phyloP scores from a whole-genome alignment of 768 basidiomycete species.

The Hypsizygus marmoreus region DNA sequence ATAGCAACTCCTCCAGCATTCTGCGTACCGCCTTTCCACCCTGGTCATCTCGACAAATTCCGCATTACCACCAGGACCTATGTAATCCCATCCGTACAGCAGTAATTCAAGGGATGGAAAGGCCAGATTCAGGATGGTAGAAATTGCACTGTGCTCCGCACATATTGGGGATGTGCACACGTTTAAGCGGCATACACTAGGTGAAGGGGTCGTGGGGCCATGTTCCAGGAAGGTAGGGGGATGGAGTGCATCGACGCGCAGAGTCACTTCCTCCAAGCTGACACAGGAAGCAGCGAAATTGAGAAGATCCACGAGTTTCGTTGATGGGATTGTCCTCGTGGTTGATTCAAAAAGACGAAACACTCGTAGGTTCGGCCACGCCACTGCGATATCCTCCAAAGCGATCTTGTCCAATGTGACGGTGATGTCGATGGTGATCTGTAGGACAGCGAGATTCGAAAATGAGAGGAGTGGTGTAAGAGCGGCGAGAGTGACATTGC shows the following conservation, averaged over 20 bases:
- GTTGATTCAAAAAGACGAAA: slow-evolving; percentile 11
- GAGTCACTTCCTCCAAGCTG: slow-evolving; percentile 6
- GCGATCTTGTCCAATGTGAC: slow-evolving; percentile 6
- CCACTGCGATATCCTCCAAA: slow-evolving; percentile 4
- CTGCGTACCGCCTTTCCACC: no score
- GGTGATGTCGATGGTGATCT: slow-evolving; percentile 1
- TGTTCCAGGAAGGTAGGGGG: neutral
- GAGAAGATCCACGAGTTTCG: slow-evolving; percentile 9
- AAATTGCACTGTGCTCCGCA: neutral
- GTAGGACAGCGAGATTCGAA: no score
- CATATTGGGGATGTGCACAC: neutral
- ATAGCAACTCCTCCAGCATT: no score
- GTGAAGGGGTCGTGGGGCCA: neutral
- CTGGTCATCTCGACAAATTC: no score
- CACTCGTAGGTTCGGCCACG: slow-evolving; percentile 11
- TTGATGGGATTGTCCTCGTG: neutral
- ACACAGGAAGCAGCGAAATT: slow-evolving; percentile 6
- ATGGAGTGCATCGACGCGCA: slow-evolving; percentile 6
- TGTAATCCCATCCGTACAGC: neutral
- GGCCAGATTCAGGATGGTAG: neutral
- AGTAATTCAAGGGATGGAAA: neutral
- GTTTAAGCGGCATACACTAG: neutral
- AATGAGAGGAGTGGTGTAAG: no score
- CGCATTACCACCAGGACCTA: no score
- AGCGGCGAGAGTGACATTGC: no score